Conservation (phyloP, 2,329 filamentous ascomycete genomes). For the Fusarium sp. region DNA sequence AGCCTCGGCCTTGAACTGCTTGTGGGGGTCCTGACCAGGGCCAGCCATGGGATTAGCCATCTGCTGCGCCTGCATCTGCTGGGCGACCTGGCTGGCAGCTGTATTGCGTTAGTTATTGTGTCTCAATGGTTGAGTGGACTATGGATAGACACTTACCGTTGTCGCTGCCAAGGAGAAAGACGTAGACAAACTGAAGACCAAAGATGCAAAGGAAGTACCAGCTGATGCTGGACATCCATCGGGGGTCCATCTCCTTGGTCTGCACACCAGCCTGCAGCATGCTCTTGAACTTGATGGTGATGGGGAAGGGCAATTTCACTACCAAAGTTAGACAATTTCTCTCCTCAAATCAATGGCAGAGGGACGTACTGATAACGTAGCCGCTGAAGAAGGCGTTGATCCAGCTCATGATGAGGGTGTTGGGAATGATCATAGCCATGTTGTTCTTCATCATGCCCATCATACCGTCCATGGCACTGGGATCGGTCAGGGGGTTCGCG, state of each 20-base stretch:
- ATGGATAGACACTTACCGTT: conserved; percentile 75
- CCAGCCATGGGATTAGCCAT: conserved; percentile 75
- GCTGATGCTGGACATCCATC: conserved; percentile 98
- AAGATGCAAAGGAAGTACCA: conserved; percentile 99
- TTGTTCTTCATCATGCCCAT: conserved; percentile 99
- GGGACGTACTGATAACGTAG: conserved; percentile 87
- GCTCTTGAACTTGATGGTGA: conserved; percentile 99
- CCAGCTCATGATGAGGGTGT: conserved; percentile 99
- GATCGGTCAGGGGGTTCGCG: conserved; percentile 94
- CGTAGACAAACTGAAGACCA: conserved; percentile 95
- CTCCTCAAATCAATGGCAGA: fast-evolving
- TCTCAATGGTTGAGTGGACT: background rate
- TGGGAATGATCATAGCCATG: conserved; percentile 99
- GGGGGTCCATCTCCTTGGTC: conserved; percentile 94
- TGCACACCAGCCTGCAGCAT: conserved; percentile 98
- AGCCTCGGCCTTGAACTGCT: conserved; percentile 90
- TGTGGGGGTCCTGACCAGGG: conserved; percentile 93
- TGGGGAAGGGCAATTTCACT: conserved; percentile 97
- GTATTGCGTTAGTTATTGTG: conserved; percentile 9
- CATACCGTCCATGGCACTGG: conserved; percentile 98
- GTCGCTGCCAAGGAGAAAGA: conserved; percentile 94
- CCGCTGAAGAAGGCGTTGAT: conserved; percentile 99
- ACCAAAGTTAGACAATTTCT: conserved; percentile 31
- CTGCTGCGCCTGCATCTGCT: conserved; percentile 83
- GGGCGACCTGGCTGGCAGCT: conserved; percentile 93